Percentiles rank a stretch among this genome's conserved stretches.
Evolutionary conservation across 2,329 filamentous ascomycete species (phyloP).

Genomic region (Sclerotinia trifoliorum): DNA sequence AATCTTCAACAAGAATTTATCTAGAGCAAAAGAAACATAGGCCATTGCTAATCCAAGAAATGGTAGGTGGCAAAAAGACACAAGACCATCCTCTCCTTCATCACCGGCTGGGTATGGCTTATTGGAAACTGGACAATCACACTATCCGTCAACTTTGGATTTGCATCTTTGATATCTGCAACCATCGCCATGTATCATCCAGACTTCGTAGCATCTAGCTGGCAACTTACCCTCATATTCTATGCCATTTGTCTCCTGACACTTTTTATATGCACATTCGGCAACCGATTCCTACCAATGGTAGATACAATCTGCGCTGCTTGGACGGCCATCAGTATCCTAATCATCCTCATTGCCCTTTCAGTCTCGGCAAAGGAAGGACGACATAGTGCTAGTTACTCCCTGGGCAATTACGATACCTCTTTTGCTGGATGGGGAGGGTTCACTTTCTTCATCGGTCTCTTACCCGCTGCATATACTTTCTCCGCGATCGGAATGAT

Average conservation of each 20-base stretch:
- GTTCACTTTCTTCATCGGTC: slow-evolving; percentile 62
- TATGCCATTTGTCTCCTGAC: slow-evolving; percentile 64
- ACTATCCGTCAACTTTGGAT: slow-evolving; percentile 77
- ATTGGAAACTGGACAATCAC: slow-evolving; percentile 82
- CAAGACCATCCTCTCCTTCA: slow-evolving; percentile 65
- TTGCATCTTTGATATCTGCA: slow-evolving; percentile 53
- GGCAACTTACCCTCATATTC: slow-evolving; percentile 71
- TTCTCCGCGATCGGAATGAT: slow-evolving; percentile 63
- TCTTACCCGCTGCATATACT: slow-evolving; percentile 57
- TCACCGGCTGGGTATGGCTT: slow-evolving; percentile 74
- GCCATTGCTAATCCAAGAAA: neutral
- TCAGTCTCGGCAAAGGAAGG: slow-evolving; percentile 55
- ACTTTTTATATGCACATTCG: slow-evolving; percentile 64
- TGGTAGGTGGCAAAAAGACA: slow-evolving; percentile 53
- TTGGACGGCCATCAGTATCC: slow-evolving; percentile 55
- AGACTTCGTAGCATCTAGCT: slow-evolving; percentile 52
- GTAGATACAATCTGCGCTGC: slow-evolving; percentile 58
- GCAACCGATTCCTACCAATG: slow-evolving; percentile 64
- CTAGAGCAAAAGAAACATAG: neutral
- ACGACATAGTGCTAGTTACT: slow-evolving; percentile 50
- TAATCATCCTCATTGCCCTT: slow-evolving; percentile 56
- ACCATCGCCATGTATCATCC: slow-evolving; percentile 54
- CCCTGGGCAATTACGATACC: slow-evolving; percentile 57
- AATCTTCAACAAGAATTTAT: neutral
- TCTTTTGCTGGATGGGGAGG: slow-evolving; percentile 56